phyloP scores from a whole-genome alignment of 139 green algal species.

The Medakamo hakoo region DNA sequence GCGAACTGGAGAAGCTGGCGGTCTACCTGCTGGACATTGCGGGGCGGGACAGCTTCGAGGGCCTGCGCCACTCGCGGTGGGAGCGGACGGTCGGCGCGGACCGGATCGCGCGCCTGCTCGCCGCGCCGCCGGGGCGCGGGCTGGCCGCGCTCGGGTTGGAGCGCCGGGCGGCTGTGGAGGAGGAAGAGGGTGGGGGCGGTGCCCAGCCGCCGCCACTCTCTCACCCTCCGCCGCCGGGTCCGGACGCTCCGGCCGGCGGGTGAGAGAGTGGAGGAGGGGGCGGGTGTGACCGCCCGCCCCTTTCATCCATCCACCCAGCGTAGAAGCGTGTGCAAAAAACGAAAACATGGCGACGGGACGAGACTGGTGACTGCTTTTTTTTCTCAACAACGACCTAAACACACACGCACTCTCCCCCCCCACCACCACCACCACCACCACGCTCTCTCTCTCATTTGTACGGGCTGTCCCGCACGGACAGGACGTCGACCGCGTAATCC shows the following conservation, averaged over 20 bases:
- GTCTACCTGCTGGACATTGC: constrained; percentile 66
- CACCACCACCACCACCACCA: not conserved
- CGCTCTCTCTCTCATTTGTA: not conserved
- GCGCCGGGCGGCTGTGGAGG: no score
- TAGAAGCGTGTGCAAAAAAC: not conserved
- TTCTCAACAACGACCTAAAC: not conserved
- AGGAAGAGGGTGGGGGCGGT: not conserved
- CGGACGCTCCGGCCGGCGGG: no score
- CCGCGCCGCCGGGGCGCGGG: no score
- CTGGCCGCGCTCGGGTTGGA: not conserved
- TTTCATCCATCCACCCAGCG: no score
- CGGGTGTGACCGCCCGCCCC: no score
- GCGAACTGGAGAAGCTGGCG: constrained; percentile 67
- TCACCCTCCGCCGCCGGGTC: no score
- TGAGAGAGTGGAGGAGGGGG: no score
- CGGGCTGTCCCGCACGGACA: not conserved
- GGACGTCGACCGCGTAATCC: not conserved
- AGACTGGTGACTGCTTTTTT: not conserved
- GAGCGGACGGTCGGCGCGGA: constrained; percentile 16
- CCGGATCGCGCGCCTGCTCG: not conserved
- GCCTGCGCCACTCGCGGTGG: constrained; percentile 60
- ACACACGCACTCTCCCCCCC: no score
- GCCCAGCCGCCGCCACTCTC: not conserved
- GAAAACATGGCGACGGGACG: no score
- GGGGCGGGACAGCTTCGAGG: constrained; percentile 29